Conservation (phyloP, 805 yeast species). For the Hyphopichia homilentoma region DNA sequence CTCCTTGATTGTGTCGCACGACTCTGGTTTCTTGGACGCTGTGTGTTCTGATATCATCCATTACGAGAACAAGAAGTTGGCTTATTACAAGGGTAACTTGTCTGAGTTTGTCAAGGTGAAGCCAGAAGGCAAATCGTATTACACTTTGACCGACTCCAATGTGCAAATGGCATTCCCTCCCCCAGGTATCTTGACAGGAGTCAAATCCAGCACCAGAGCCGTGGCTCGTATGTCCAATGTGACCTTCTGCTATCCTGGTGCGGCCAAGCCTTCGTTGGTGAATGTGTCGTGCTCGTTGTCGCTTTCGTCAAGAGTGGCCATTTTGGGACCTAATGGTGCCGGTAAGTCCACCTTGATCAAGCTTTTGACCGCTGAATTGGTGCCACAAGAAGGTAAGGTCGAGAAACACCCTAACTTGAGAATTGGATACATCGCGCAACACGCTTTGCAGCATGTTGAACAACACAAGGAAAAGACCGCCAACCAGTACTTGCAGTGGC, state of each 20-base stretch:
- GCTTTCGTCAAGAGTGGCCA: slow-evolving; percentile 93
- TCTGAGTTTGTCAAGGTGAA: slow-evolving; percentile 86
- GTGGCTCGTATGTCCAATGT: slow-evolving; percentile 86
- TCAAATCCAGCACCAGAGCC: slow-evolving; percentile 89
- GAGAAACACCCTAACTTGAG: slow-evolving; percentile 98
- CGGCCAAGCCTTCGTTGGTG: slow-evolving; percentile 72
- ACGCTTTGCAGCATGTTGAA: slow-evolving; percentile 95
- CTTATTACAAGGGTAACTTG: slow-evolving; percentile 92
- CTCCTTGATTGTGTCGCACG: slow-evolving; percentile 94
- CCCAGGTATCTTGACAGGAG: slow-evolving; percentile 97
- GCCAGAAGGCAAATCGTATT: slow-evolving; percentile 96
- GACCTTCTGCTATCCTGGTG: slow-evolving; percentile 87
- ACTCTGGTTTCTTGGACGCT: slow-evolving; percentile 90
- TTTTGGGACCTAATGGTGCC: slow-evolving; percentile 98
- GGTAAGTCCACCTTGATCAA: slow-evolving; percentile 96
- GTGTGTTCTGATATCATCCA: slow-evolving; percentile 97
- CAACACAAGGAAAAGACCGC: slow-evolving; percentile 97
- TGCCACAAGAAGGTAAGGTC: slow-evolving; percentile 83
- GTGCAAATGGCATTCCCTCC: slow-evolving; percentile 98
- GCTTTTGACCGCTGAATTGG: slow-evolving; percentile 85
- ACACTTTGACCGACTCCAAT: slow-evolving; percentile 86
- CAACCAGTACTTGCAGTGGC: slow-evolving; percentile 96
- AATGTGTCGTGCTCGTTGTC: slow-evolving; percentile 88
- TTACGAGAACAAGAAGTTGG: slow-evolving; percentile 91
- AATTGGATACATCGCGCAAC: slow-evolving; percentile 98